Conservation (phyloP, 768 basidiomycete genomes). For the Boletus coccyginus region DNA sequence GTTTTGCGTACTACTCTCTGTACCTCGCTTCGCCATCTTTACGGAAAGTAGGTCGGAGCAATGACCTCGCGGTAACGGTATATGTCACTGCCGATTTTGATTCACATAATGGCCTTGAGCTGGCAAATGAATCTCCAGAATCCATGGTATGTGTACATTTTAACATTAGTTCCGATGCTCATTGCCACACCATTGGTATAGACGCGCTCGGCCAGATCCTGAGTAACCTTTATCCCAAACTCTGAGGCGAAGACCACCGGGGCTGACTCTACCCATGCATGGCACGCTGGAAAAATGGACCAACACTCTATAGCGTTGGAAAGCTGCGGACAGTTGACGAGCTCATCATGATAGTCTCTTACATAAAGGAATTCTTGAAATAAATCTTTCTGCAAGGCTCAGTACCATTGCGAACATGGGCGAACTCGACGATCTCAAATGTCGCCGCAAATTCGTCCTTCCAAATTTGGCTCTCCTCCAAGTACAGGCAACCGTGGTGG, state of each 20-base stretch:
- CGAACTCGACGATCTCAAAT: slow-evolving; percentile 71
- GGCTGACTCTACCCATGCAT: slow-evolving; percentile 35
- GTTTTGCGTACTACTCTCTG: slow-evolving; percentile 40
- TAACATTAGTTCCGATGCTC: not conserved
- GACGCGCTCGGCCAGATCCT: slow-evolving; percentile 46
- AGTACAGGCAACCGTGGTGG: slow-evolving; percentile 89
- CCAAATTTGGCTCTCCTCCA: slow-evolving; percentile 88
- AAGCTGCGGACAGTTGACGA: slow-evolving; percentile 89
- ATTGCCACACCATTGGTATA: slow-evolving; percentile 22
- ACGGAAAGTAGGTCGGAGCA: slow-evolving; percentile 12
- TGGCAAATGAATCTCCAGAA: slow-evolving; percentile 62
- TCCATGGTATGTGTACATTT: slow-evolving; percentile 51
- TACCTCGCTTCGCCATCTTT: not conserved
- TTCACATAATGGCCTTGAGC: slow-evolving; percentile 48
- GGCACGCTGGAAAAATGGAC: not conserved
- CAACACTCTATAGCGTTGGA: slow-evolving; percentile 66
- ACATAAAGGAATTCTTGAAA: slow-evolving; percentile 98
- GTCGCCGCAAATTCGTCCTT: slow-evolving; percentile 61
- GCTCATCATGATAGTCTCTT: slow-evolving; percentile 94
- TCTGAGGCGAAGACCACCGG: slow-evolving; percentile 34
- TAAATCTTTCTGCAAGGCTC: slow-evolving; percentile 96
- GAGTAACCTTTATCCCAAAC: slow-evolving; percentile 79
- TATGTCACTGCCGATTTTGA: slow-evolving; percentile 82
- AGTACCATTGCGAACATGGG: slow-evolving; percentile 94
- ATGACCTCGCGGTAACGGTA: slow-evolving; percentile 41